Conservation (phyloP, 306 rosid genomes). For the Pyrus pyrifolia region DNA sequence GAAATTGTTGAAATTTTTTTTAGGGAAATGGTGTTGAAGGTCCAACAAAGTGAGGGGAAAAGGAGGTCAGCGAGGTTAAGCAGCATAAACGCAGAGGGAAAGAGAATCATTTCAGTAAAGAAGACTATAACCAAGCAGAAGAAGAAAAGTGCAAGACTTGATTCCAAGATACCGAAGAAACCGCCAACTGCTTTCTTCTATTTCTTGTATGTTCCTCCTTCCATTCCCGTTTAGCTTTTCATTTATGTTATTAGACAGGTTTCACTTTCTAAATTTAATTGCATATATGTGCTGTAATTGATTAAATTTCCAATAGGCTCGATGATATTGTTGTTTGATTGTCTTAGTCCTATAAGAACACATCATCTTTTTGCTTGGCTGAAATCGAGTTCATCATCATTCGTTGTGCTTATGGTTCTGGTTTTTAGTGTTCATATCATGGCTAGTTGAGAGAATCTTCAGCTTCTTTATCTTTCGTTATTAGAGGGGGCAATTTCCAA, state of each 20-base stretch:
- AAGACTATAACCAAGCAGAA: conserved; percentile 48
- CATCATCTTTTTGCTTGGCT: background rate
- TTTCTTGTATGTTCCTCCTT: conserved; percentile 54
- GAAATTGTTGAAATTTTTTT: conserved; percentile 11
- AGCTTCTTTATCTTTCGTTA: background rate
- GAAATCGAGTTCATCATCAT: background rate
- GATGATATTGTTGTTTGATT: background rate
- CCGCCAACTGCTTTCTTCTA: conserved; percentile 98
- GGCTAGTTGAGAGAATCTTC: background rate
- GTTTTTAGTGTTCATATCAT: background rate
- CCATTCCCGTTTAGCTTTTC: background rate
- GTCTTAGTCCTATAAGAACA: background rate
- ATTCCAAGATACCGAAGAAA: conserved; percentile 83
- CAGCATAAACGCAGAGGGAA: conserved; percentile 6
- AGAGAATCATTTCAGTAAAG: conserved; percentile 33
- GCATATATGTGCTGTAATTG: background rate
- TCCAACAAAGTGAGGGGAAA: conserved; percentile 36
- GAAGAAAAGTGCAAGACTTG: conserved; percentile 50
- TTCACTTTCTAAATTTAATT: background rate
- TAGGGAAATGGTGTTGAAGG: conserved; percentile 54
- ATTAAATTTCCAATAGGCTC: background rate
- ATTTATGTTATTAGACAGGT: conserved; percentile 3
- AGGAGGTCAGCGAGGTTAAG: conserved; percentile 17
- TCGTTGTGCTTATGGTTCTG: background rate
- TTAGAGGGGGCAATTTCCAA: background rate